Percentiles rank a stretch among this genome's conserved stretches.
phyloP scores from a whole-genome alignment of 306 rosid genomes.

The Cicer cuneatum region DNA sequence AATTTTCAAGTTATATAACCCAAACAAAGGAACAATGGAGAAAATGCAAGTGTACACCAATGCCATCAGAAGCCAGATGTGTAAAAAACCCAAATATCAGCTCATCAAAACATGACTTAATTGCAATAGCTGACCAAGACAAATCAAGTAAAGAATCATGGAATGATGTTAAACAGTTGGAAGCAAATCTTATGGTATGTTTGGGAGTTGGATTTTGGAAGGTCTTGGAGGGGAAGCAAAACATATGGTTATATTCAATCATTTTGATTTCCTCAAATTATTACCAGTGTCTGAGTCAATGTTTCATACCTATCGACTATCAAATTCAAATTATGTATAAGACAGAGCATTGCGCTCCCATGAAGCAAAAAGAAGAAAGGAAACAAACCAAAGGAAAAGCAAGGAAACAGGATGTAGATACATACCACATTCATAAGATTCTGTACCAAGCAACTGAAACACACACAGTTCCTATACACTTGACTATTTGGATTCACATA shows the following conservation, averaged over 20 bases:
- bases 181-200: too few relatives aligned
- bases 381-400: background rate
- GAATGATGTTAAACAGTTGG: too few relatives aligned
- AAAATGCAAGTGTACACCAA: slow-evolving; percentile 29
- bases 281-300: too few relatives aligned
- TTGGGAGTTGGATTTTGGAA: too few relatives aligned
- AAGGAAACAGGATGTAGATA: slow-evolving; percentile 13
- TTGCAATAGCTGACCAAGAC: too few relatives aligned
- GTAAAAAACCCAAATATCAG: background rate
- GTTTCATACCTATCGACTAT: background rate
- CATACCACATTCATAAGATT: slow-evolving; percentile 78
- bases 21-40: slow-evolving; percentile 19
- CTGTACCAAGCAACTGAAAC: slow-evolving; percentile 79
- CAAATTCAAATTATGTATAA: background rate
- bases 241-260: too few relatives aligned
- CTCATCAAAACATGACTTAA: background rate
- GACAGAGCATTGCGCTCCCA: slow-evolving; percentile 1
- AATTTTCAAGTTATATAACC: slow-evolving; percentile 14
- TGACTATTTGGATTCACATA: slow-evolving; percentile 84
- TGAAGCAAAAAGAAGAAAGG: slow-evolving; percentile 25
- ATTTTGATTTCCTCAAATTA: too few relatives aligned
- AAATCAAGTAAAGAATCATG: too few relatives aligned
- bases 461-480: slow-evolving; percentile 73
- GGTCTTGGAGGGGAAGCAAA: too few relatives aligned
- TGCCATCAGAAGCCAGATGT: slow-evolving; percentile 14